Evolutionary conservation across 495 filamentous ascomycete species (phyloP).

Genomic region (Cercophora newfieldiana): DNA sequence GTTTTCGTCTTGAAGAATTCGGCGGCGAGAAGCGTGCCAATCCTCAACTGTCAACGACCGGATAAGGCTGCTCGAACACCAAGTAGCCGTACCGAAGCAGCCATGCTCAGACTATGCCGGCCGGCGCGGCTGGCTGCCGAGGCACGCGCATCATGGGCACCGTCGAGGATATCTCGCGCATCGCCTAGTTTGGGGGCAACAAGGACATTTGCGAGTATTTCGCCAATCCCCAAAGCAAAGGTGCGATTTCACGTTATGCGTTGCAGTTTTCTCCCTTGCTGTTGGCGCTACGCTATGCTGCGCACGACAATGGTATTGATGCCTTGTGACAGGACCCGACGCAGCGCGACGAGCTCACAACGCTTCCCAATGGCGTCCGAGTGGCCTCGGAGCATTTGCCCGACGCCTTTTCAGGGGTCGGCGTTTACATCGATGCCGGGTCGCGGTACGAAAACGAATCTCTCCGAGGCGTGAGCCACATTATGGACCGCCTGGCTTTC

Average conservation of each 20-base stretch:
- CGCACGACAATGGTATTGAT: neutral
- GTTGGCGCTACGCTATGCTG: neutral
- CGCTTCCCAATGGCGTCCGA: constrained; percentile 87
- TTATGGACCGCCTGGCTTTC: constrained; percentile 94
- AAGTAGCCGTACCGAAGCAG: constrained; percentile 6
- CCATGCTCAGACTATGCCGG: constrained; percentile 33
- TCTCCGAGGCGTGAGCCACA: constrained; percentile 88
- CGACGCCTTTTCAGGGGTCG: constrained; percentile 91
- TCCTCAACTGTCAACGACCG: neutral
- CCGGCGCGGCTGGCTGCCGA: constrained; percentile 27
- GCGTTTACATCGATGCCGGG: constrained; percentile 95
- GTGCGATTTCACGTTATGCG: neutral
- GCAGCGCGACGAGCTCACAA: constrained; percentile 85
- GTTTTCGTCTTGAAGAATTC: neutral
- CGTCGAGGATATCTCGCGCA: constrained; percentile 2
- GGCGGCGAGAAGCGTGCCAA: neutral
- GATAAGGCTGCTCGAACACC: constrained; percentile 1
- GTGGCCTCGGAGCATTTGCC: constrained; percentile 95
- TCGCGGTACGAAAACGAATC: constrained; percentile 90
- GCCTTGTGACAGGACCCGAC: constrained; percentile 68
- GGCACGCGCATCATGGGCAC: constrained; percentile 20
- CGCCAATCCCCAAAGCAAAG: constrained; percentile 22
- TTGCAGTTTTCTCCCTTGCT: constrained; percentile 18
- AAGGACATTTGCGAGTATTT: constrained; percentile 17
- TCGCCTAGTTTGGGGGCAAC: neutral